Conservation (phyloP, 2,329 filamentous ascomycete genomes). For the Ceratocystiopsis brevicomis region DNA sequence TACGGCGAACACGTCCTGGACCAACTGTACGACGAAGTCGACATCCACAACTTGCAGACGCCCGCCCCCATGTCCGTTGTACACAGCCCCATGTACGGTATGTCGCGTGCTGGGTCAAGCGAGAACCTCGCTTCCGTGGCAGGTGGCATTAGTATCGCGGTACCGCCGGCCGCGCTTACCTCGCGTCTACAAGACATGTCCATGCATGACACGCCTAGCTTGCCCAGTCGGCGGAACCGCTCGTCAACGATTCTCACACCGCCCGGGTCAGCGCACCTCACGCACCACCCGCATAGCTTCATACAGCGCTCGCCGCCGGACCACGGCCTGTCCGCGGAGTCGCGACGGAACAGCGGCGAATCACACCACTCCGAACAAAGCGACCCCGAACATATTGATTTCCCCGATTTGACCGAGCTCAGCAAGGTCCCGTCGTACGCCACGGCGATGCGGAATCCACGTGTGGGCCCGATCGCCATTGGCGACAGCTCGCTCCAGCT, state of each 20-base stretch:
- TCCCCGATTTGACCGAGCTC: slow-evolving; percentile 41
- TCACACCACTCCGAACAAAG: slow-evolving; percentile 28
- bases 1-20: slow-evolving; percentile 86
- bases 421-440: slow-evolving; percentile 61
- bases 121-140: slow-evolving; percentile 54
- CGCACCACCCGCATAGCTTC: slow-evolving; percentile 15
- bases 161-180: slow-evolving; percentile 36
- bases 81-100: slow-evolving; percentile 58
- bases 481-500: slow-evolving; percentile 28
- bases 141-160: slow-evolving; percentile 22
- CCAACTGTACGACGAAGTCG: slow-evolving; percentile 74
- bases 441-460: slow-evolving; percentile 48
- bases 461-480: slow-evolving; percentile 30
- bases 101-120: slow-evolving; percentile 55
- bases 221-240: slow-evolving; percentile 16
- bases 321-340: slow-evolving; percentile 15
- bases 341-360: slow-evolving; percentile 34
- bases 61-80: slow-evolving; percentile 53
- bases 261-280: slow-evolving; percentile 18
- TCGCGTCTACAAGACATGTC: slow-evolving; percentile 53
- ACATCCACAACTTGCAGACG: slow-evolving; percentile 63
- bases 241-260: slow-evolving; percentile 19
- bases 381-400: slow-evolving; percentile 37
- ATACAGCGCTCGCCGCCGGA: slow-evolving; percentile 10
- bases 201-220: slow-evolving; percentile 13